Percentiles rank a stretch among this genome's conserved stretches.
phyloP scores from a whole-genome alignment of 768 basidiomycete genomes.

The Collybia sp. region DNA sequence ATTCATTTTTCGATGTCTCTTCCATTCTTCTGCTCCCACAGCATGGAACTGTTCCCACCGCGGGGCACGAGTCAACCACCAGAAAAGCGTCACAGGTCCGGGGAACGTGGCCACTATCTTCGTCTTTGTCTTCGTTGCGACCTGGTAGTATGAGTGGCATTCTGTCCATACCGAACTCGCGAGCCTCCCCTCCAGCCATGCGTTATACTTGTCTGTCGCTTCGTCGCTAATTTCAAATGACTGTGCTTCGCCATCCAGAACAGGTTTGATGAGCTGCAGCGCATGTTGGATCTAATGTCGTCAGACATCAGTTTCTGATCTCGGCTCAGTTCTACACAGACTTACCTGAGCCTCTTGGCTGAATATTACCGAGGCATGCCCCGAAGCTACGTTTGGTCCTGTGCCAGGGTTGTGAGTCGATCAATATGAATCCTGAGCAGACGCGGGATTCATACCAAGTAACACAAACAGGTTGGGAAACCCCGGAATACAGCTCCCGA shows the following conservation, averaged over 20 bases:
- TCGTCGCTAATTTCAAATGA: constrained; percentile 45
- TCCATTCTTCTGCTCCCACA: constrained; percentile 36
- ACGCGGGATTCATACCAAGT: constrained; percentile 27
- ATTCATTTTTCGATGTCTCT: constrained; percentile 17
- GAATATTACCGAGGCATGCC: constrained; percentile 56
- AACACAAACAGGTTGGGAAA: constrained; percentile 51
- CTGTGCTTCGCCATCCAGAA: constrained; percentile 41
- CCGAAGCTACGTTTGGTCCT: constrained; percentile 56
- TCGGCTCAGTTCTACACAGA: constrained; percentile 2
- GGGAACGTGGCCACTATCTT: constrained; percentile 50
- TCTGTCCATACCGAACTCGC: constrained; percentile 45
- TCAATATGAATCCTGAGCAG: neutral
- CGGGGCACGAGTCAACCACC: constrained; percentile 43
- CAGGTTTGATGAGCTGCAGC: constrained; percentile 46
- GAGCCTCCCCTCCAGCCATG: constrained; percentile 44
- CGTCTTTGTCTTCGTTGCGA: constrained; percentile 27
- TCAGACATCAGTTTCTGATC: constrained; percentile 9
- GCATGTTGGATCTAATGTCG: constrained; percentile 41
- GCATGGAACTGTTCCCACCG: constrained; percentile 38
- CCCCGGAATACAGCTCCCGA: constrained; percentile 48
- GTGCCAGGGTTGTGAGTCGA: neutral
- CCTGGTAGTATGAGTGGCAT: constrained; percentile 50
- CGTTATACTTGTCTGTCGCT: constrained; percentile 46
- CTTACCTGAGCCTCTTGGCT: constrained; percentile 51
- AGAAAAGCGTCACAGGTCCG: constrained; percentile 44